Evolutionary conservation across 768 basidiomycete species (phyloP).

Genomic region (Arthromyces matolae): DNA sequence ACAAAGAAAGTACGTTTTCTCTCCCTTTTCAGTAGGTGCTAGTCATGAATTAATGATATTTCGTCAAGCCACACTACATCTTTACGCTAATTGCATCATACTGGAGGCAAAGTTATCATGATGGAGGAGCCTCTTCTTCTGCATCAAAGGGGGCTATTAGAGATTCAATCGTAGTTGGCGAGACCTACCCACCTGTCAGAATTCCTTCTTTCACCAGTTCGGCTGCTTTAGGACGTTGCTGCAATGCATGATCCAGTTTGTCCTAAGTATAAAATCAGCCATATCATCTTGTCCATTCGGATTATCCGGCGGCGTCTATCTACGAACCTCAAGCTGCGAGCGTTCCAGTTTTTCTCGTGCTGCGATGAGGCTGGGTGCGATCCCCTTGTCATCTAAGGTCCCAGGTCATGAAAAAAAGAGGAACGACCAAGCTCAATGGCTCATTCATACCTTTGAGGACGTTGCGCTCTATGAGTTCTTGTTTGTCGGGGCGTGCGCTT

Average conservation of each 20-base stretch:
- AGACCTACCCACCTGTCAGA: constrained; percentile 31
- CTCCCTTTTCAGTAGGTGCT: neutral
- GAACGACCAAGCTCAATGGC: neutral
- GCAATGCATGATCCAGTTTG: constrained; percentile 58
- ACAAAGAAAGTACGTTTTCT: constrained; percentile 4
- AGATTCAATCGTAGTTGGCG: neutral
- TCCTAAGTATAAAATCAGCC: no score
- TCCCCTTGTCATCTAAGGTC: constrained; percentile 50
- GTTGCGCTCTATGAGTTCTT: constrained; percentile 62
- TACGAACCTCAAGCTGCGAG: constrained; percentile 58
- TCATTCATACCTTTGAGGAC: constrained; percentile 57
- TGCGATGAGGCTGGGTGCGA: constrained; percentile 59
- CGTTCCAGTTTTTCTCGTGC: constrained; percentile 55
- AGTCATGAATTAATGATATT: no score
- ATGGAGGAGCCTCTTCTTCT: constrained; percentile 24
- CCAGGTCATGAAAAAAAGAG: constrained; percentile 4
- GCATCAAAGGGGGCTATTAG: neutral
- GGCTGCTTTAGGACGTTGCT: constrained; percentile 53
- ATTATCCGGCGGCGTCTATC: neutral
- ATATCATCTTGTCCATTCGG: neutral
- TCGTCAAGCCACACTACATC: no score
- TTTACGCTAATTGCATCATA: no score
- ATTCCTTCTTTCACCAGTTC: constrained; percentile 67
- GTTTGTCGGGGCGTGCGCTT: constrained; percentile 51
- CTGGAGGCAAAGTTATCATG: constrained; percentile 4